phyloP scores from a whole-genome alignment of 2,329 filamentous ascomycete genomes.

The Phaeosphaeriaceae sp. region DNA sequence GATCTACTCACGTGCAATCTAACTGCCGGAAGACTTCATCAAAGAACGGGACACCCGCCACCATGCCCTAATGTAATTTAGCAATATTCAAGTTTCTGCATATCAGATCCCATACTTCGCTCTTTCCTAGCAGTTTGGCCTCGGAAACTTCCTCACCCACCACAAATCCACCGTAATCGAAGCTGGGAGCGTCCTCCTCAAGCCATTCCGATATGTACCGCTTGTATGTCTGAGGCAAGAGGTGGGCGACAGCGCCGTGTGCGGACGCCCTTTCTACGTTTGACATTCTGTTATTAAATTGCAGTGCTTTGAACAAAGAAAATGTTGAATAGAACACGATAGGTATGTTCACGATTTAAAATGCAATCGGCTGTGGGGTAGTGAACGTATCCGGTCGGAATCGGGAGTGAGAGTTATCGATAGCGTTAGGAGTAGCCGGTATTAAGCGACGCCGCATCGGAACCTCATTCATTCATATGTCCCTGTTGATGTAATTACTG shows the following conservation, averaged over 20 bases:
- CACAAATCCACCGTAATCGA: conserved; percentile 97
- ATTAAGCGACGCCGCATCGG: too few relatives aligned
- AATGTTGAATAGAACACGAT: neutral
- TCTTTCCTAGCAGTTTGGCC: conserved; percentile 63
- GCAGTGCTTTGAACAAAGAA: neutral
- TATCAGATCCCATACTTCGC: conserved; percentile 49
- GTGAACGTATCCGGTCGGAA: neutral
- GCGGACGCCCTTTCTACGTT: conserved; percentile 59
- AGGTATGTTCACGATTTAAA: too few relatives aligned
- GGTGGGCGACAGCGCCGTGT: conserved; percentile 69
- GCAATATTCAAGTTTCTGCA: neutral
- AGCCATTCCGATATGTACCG: conserved; percentile 82
- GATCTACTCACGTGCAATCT: conserved; percentile 70
- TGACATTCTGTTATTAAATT: conserved; percentile 11
- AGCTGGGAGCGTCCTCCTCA: conserved; percentile 92
- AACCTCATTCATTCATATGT: too few relatives aligned
- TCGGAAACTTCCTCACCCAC: conserved; percentile 71
- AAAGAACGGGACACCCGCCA: conserved; percentile 94
- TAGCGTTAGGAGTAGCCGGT: too few relatives aligned
- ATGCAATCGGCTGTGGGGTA: too few relatives aligned
- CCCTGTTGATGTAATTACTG: too few relatives aligned
- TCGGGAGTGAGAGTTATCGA: neutral
- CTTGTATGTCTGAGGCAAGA: conserved; percentile 87
- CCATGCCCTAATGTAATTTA: conserved; percentile 64
- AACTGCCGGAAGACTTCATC: conserved; percentile 90